Conservation (phyloP, 805 yeast genomes). For the Pichia ethanolica region DNA sequence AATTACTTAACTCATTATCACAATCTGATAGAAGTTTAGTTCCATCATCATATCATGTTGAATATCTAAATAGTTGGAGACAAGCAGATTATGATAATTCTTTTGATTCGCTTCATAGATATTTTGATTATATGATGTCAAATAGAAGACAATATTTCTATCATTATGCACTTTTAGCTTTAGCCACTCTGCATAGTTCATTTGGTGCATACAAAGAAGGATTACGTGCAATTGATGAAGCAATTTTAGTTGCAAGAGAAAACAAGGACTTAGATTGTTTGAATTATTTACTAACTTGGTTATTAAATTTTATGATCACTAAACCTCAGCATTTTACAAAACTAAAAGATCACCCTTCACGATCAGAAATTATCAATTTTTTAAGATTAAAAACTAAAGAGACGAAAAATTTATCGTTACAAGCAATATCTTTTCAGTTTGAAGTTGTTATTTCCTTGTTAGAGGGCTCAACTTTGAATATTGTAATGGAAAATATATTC, state of each 20-base stretch:
- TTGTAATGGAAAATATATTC: slow-evolving; percentile 47
- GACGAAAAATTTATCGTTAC: slow-evolving; percentile 37
- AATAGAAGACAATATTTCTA: slow-evolving; percentile 55
- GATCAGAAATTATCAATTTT: slow-evolving; percentile 61
- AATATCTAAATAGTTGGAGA: slow-evolving; percentile 51
- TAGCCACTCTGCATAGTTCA: slow-evolving; percentile 64
- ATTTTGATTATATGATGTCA: slow-evolving; percentile 71
- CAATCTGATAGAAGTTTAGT: slow-evolving; percentile 36
- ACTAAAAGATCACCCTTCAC: slow-evolving; percentile 34
- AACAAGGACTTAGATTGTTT: slow-evolving; percentile 68
- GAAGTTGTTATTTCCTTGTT: slow-evolving; percentile 51
- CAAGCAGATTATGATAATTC: slow-evolving; percentile 57
- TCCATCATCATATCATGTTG: slow-evolving; percentile 47
- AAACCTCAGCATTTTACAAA: slow-evolving; percentile 48
- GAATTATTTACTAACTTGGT: slow-evolving; percentile 66
- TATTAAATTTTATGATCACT: slow-evolving; percentile 59
- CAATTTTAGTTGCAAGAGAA: slow-evolving; percentile 81
- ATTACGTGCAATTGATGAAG: slow-evolving; percentile 73
- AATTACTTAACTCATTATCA: slow-evolving; percentile 39
- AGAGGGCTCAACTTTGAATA: slow-evolving; percentile 40
- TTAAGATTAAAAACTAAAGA: slow-evolving; percentile 46
- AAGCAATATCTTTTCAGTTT: slow-evolving; percentile 58
- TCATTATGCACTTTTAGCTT: slow-evolving; percentile 67
- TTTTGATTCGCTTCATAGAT: slow-evolving; percentile 48
- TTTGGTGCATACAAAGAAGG: slow-evolving; percentile 66